phyloP scores from a whole-genome alignment of 305 asterid genomes.

The Petunia hybrid region DNA sequence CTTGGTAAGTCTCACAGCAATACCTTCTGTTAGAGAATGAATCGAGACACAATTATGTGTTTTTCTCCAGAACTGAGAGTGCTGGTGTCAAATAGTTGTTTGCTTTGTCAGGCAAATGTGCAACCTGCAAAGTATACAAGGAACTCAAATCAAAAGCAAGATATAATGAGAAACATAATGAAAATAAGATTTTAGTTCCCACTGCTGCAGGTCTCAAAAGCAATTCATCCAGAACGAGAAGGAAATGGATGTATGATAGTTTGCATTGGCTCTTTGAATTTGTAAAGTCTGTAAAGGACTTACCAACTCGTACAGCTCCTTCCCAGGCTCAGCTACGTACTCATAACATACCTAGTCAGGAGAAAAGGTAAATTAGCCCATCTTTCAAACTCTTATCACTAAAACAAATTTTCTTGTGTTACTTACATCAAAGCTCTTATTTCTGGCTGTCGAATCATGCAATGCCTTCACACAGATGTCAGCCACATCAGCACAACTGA shows the following conservation, averaged over 20 bases:
- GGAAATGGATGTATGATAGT: background rate
- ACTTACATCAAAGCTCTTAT: slow-evolving; percentile 98
- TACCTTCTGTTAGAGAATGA: slow-evolving; percentile 25
- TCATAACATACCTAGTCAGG: slow-evolving; percentile 84
- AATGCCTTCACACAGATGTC: slow-evolving; percentile 96
- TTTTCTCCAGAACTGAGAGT: slow-evolving; percentile 84
- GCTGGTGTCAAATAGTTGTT: slow-evolving; percentile 95
- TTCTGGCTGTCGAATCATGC: slow-evolving; percentile 97
- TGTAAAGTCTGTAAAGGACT: slow-evolving; percentile 29
- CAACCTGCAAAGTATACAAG: slow-evolving; percentile 60
- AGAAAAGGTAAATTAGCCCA: slow-evolving; percentile 37
- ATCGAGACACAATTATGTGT: slow-evolving; percentile 48
- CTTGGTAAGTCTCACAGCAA: slow-evolving; percentile 29
- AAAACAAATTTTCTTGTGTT: background rate
- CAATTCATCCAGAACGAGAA: background rate
- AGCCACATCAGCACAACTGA: slow-evolving; percentile 99
- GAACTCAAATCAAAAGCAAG: slow-evolving; percentile 24
- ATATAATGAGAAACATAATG: background rate
- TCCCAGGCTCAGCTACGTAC: slow-evolving; percentile 93
- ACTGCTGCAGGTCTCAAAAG: slow-evolving; percentile 3
- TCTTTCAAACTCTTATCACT: background rate
- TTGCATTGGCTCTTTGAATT: too few relatives aligned
- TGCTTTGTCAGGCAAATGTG: slow-evolving; percentile 97
- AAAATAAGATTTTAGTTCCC: background rate
- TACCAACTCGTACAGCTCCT: slow-evolving; percentile 97